Evolutionary conservation across 108 stramenopile species (phyloP), one percentile per base, ranked within the genome.

Genomic region (Nitzschia sp.): DNA sequence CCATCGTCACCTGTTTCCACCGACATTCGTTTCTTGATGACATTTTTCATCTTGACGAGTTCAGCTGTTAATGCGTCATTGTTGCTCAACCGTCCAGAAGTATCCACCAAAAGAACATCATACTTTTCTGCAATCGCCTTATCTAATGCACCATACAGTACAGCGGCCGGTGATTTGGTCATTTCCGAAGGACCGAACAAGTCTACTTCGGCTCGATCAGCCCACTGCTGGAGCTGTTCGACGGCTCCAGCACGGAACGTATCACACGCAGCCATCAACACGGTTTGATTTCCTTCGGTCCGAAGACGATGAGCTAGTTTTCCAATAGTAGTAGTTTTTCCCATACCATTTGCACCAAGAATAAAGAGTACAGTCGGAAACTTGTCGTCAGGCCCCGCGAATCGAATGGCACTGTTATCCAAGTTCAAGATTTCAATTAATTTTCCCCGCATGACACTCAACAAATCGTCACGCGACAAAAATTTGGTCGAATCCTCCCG

Each of bases 171-270:
- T 4, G 77, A 72, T 72, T 80, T 81, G 11, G 76, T 72, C 4
- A 46, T 46, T 33, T 89, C 85, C 45, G 72, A 80, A 1, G 96
- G 95, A 2, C 78, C 79, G 38, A 82, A 87, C 45, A 95, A 81
- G 74, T 97, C 96, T 3, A 94, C 96, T 2, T 84, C 84, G 0
- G 94, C 93, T 19, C 96, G 79, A 54, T 80, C 77, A 28, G 91
- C 91, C 97, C 97, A 98, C 61, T 85, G 85, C 54, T 93, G 84
- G 35, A 98, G 75, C 69, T 98, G 97, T 25, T 94, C 94, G 1
- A 97, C 96, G 18, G 97, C 97, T 21, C 95, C 97, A 2, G 97
- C 97, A 24, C 97, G 91, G 66, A 95, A 98, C 24, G 97, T 98
- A 81, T 98, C 96, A 62, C 95, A 96, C 18, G 96, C 96, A 2